A percentile compares a stretch with the other conserved stretches of the same genome.
Evolutionary conservation across 352 stramenopile genomes (phyloP).

Genomic region (Elongisporangium undulatum): DNA sequence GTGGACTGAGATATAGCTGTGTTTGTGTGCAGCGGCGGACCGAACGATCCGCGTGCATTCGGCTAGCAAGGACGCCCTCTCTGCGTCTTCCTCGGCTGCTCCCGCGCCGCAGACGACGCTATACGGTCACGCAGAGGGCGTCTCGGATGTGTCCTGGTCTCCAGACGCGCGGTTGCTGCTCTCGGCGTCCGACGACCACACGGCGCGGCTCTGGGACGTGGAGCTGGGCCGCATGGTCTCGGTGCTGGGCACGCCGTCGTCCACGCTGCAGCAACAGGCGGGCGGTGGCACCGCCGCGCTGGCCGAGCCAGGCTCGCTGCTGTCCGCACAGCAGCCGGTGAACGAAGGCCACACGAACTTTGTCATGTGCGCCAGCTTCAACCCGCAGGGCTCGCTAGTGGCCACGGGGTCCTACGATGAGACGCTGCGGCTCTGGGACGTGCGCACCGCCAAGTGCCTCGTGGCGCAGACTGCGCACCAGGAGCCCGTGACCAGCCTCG

Average conservation of each 20-base stretch:
- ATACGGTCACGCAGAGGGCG: conserved; percentile 90
- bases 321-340: neutral
- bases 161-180: conserved; percentile 81
- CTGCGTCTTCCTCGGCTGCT: neutral
- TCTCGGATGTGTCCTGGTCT: conserved; percentile 93
- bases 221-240: conserved; percentile 72
- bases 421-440: conserved; percentile 95
- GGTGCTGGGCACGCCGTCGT: conserved; percentile 56
- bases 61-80: neutral
- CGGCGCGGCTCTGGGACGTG: conserved; percentile 93
- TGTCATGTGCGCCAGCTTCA: conserved; percentile 95
- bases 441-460: conserved; percentile 88
- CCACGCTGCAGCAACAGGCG: conserved; percentile 23
- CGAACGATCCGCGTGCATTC: conserved; percentile 24
- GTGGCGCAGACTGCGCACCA: conserved; percentile 90
- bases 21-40: conserved; percentile 52
- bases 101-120: conserved; percentile 31
- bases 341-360: conserved; percentile 89
- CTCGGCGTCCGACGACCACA: conserved; percentile 95
- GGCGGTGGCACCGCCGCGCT: conserved; percentile 14
- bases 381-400: conserved; percentile 91
- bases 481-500: conserved; percentile 93
- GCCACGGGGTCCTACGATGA: conserved; percentile 92
- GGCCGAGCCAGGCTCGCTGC: conserved; percentile 6
- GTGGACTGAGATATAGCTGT: neutral